Evolutionary conservation across 768 basidiomycete genomes (phyloP).

Genomic region (Neoboletus subvelutipes): DNA sequence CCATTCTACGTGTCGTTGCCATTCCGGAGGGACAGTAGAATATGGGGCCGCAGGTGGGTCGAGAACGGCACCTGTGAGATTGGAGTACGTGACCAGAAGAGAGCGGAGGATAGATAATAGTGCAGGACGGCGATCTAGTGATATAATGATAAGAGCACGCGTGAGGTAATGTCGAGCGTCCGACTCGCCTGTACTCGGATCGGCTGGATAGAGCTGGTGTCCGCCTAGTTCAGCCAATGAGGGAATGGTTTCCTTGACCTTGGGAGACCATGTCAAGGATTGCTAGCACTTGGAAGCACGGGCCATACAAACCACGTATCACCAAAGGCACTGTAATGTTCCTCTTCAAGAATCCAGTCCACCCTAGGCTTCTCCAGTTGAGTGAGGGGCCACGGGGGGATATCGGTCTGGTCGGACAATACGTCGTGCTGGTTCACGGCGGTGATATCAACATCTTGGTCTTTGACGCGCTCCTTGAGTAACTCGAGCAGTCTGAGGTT

Average conservation of each 20-base stretch:
- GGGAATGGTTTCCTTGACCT: constrained; percentile 84
- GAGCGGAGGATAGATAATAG: constrained; percentile 71
- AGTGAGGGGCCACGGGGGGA: constrained; percentile 74
- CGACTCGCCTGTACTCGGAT: constrained; percentile 62
- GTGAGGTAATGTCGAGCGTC: not conserved
- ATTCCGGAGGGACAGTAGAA: constrained; percentile 54
- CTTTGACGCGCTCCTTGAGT: constrained; percentile 52
- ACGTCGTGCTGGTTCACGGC: constrained; percentile 56
- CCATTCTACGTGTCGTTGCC: constrained; percentile 78
- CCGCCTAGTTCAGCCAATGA: constrained; percentile 82
- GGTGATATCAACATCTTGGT: constrained; percentile 36
- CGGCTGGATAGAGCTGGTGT: constrained; percentile 74
- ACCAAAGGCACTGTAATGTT: constrained; percentile 80
- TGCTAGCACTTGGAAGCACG: constrained; percentile 10
- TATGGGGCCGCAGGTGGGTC: constrained; percentile 56
- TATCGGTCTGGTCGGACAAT: constrained; percentile 66
- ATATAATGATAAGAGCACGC: constrained; percentile 8
- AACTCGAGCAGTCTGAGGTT: constrained; percentile 70
- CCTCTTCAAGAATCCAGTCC: constrained; percentile 89
- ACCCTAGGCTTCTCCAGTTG: constrained; percentile 84
- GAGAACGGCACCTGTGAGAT: constrained; percentile 67
- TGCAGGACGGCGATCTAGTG: constrained; percentile 73
- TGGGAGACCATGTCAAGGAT: constrained; percentile 13
- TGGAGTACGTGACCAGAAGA: constrained; percentile 76
- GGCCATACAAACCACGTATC: constrained; percentile 83